phyloP scores from a whole-genome alignment of 2,329 filamentous ascomycete genomes.

The Fusarium sp. region DNA sequence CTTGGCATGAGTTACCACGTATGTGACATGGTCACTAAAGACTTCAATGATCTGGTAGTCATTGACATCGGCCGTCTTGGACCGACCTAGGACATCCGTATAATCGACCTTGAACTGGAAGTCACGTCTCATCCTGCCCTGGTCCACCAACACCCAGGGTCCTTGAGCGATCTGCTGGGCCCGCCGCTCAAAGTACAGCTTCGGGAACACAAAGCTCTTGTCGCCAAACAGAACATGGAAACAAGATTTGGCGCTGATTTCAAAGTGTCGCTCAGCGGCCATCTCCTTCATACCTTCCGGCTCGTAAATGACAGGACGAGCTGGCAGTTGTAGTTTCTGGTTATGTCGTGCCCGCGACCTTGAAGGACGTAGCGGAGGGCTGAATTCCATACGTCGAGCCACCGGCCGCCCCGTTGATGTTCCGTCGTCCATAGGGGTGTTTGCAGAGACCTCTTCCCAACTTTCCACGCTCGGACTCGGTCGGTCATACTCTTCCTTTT shows the following conservation, averaged over 20 bases:
- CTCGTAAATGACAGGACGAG: slow-evolving; percentile 84
- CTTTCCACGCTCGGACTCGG: slow-evolving; percentile 83
- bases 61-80: slow-evolving; percentile 72
- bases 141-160: slow-evolving; percentile 81
- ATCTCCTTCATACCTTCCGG: slow-evolving; percentile 84
- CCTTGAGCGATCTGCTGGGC: slow-evolving; percentile 86
- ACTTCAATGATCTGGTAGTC: slow-evolving; percentile 91
- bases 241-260: slow-evolving; percentile 91
- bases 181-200: slow-evolving; percentile 86
- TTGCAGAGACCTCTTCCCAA: slow-evolving; percentile 84
- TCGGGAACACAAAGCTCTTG: slow-evolving; percentile 93
- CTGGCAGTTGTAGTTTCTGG: slow-evolving; percentile 84
- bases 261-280: slow-evolving; percentile 84
- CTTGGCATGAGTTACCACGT: slow-evolving; percentile 73
- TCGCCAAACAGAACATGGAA: slow-evolving; percentile 98
- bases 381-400: slow-evolving; percentile 53
- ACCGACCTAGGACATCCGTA: slow-evolving; percentile 73
- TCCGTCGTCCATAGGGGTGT: slow-evolving; percentile 70
- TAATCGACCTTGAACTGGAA: slow-evolving; percentile 84
- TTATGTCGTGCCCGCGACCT: slow-evolving; percentile 56
- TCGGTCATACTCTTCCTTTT: slow-evolving; percentile 70
- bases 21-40: slow-evolving; percentile 79
- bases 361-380: slow-evolving; percentile 54
- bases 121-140: slow-evolving; percentile 78
- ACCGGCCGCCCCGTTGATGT: slow-evolving; percentile 58